phyloP scores from a whole-genome alignment of 108 stramenopile genomes.

The Pseudonitzschia multistriata region DNA sequence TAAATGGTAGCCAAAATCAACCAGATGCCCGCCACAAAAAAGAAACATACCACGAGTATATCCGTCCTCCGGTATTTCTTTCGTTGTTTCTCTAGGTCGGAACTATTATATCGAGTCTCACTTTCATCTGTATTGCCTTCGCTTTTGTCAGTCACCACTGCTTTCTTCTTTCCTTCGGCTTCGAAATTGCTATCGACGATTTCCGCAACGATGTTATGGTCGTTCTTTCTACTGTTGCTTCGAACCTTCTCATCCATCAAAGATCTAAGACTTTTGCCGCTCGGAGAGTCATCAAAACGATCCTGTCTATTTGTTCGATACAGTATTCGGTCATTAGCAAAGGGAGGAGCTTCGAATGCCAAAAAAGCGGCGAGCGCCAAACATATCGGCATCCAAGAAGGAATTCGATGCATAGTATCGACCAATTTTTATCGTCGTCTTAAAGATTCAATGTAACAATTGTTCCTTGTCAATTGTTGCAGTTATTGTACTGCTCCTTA shows the following conservation, averaged over 20 bases:
- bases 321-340: background rate
- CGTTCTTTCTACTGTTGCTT: background rate
- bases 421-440: background rate
- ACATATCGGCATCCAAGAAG: background rate
- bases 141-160: background rate
- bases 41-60: constrained; percentile 35
- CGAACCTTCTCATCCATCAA: background rate
- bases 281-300: background rate
- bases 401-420: background rate
- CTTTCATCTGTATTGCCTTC: background rate
- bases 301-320: background rate
- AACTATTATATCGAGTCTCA: background rate
- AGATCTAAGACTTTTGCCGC: background rate
- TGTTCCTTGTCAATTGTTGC: background rate
- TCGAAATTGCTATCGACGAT: background rate
- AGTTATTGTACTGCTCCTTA: background rate
- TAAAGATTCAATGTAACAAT: background rate
- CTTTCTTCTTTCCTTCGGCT: background rate
- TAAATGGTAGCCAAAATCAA: constrained; percentile 39
- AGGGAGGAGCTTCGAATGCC: background rate
- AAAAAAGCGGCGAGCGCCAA: background rate
- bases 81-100: background rate
- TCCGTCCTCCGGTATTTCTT: constrained; percentile 15
- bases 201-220: background rate
- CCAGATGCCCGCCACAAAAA: constrained; percentile 37